Conservation (phyloP, 2,329 filamentous ascomycete species). For the Alternaria tenuissima region DNA sequence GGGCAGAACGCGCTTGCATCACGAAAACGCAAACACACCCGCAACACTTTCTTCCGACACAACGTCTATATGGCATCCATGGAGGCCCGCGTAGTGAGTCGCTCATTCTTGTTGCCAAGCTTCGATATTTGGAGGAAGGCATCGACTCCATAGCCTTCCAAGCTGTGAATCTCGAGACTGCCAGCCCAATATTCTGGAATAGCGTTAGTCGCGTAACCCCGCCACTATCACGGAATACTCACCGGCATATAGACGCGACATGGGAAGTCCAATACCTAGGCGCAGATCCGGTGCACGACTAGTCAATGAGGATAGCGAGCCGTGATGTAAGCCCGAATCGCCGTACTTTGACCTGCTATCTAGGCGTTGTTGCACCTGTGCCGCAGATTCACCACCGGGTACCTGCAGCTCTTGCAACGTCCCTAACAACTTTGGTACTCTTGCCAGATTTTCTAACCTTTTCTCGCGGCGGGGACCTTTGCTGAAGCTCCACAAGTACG, state of each 20-base stretch:
- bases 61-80: constrained; percentile 59
- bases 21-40: neutral
- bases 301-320: constrained; percentile 80
- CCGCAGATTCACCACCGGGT: constrained; percentile 28
- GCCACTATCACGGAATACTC: neutral
- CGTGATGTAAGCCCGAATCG: constrained; percentile 51
- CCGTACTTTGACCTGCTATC: constrained; percentile 31
- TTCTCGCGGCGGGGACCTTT: constrained; percentile 84
- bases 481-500: constrained; percentile 95
- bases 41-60: neutral
- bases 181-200: constrained; percentile 89
- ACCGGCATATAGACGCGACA: constrained; percentile 87
- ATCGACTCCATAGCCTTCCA: constrained; percentile 96
- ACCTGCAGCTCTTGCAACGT: constrained; percentile 85
- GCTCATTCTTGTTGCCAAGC: constrained; percentile 97
- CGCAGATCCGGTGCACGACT: constrained; percentile 85
- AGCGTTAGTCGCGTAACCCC: neutral
- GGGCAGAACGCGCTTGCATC: neutral
- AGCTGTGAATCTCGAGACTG: constrained; percentile 84
- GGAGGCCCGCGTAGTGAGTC: constrained; percentile 70
- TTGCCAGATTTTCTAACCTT: constrained; percentile 82
- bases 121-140: constrained; percentile 96
- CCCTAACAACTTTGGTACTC: constrained; percentile 89
- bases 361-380: constrained; percentile 29
- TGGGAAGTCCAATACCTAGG: constrained; percentile 89